A percentile compares a stretch with the other conserved stretches of the same genome.
These are phyloP conservation scores for Pseudohalonectria lignicola DNA, from an alignment of 2,329 filamentous ascomycete species.

Conservation along the genomic window DNA sequence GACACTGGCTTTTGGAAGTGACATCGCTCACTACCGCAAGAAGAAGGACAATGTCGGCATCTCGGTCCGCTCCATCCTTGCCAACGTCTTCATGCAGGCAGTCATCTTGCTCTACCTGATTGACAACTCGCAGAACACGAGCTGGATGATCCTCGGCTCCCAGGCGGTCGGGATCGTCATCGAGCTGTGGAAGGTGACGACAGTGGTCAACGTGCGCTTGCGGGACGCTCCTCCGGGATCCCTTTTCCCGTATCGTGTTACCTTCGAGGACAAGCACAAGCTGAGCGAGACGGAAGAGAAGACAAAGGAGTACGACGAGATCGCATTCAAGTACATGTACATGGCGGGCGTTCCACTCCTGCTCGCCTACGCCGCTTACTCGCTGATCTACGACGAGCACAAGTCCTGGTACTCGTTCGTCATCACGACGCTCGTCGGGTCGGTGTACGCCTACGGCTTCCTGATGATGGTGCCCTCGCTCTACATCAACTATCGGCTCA, in stretches of 20 bases:
- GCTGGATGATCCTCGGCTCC: conserved; percentile 95
- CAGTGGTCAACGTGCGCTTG: conserved; percentile 79
- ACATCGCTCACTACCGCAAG: conserved; percentile 96
- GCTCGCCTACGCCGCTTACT: conserved; percentile 82
- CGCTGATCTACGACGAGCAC: conserved; percentile 82
- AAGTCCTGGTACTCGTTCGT: conserved; percentile 98
- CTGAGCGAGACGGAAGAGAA: conserved; percentile 92
- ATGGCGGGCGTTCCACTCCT: conserved; percentile 82
- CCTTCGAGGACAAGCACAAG: conserved; percentile 94
- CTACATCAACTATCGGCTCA: conserved; percentile 98
- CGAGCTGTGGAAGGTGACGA: conserved; percentile 88
- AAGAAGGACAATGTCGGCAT: conserved; percentile 99
- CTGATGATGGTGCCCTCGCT: conserved; percentile 97
- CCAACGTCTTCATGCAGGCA: conserved; percentile 94
- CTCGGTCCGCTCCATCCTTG: conserved; percentile 88
- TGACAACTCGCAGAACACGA: conserved; percentile 95
- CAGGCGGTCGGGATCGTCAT: conserved; percentile 72
- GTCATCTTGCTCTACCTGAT: conserved; percentile 95
- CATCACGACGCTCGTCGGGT: conserved; percentile 89
- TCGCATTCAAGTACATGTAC: conserved; percentile 97
- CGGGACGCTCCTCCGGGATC: conserved; percentile 58
- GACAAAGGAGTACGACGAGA: conserved; percentile 96
- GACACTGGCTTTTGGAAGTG: conserved; percentile 91
- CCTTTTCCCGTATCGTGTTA: conserved; percentile 65
- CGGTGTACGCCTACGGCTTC: conserved; percentile 96